phyloP scores from a whole-genome alignment of 148 eudicot genomes.

The Diospyros lotus region DNA sequence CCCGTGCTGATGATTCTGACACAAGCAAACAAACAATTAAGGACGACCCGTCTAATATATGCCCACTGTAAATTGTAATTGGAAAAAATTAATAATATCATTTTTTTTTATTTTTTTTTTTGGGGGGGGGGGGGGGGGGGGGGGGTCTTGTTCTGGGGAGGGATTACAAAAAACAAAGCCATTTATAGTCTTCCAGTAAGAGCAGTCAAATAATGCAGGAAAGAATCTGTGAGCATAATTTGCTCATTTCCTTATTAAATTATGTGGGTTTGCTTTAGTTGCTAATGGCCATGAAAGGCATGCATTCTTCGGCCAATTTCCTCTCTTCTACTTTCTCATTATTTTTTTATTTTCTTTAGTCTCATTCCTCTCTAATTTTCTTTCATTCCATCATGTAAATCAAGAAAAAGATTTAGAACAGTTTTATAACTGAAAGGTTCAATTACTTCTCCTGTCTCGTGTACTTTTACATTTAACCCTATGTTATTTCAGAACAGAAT shows the following conservation, averaged over 20 bases:
- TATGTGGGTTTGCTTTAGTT: background rate
- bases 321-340: too few relatives aligned
- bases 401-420: too few relatives aligned
- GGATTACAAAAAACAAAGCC: background rate
- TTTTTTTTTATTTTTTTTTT: too few relatives aligned
- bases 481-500: too few relatives aligned
- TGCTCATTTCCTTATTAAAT: background rate
- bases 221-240: background rate
- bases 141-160: background rate
- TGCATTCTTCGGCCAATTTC: too few relatives aligned
- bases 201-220: background rate
- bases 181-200: background rate
- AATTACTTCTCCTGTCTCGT: too few relatives aligned
- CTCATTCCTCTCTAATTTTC: too few relatives aligned
- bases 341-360: too few relatives aligned
- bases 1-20: slow-evolving; percentile 42
- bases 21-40: slow-evolving; percentile 6
- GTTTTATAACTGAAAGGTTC: too few relatives aligned
- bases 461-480: too few relatives aligned
- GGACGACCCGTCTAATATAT: background rate
- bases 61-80: background rate
- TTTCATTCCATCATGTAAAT: too few relatives aligned
- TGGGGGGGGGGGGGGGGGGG: too few relatives aligned
- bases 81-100: background rate
- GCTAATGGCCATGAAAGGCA: background rate